These are phyloP conservation scores for Erythrophleum ivorense DNA, from an alignment of 331 rosid genomes.

Conservation along the genomic window DNA sequence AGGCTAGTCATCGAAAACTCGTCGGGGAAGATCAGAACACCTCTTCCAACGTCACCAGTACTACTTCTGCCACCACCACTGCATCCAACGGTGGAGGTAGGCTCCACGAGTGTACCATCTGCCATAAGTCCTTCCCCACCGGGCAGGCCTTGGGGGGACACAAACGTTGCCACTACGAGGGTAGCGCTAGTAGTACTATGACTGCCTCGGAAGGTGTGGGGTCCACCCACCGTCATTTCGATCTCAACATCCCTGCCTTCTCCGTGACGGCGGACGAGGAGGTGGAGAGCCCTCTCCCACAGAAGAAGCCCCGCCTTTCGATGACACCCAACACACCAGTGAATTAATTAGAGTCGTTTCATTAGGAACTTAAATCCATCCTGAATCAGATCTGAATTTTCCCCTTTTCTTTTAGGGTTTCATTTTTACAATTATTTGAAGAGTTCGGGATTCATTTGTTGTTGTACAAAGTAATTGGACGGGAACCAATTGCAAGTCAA, in stretches of 20 bases:
- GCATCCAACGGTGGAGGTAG: constrained; percentile 45
- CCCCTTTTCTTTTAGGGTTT: background rate
- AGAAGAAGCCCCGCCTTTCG: constrained; percentile 66
- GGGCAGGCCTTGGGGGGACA: constrained; percentile 98
- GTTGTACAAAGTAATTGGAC: constrained; percentile 42
- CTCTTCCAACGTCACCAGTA: constrained; percentile 45
- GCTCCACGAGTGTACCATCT: constrained; percentile 82
- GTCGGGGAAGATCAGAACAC: constrained; percentile 55
- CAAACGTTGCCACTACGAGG: constrained; percentile 98
- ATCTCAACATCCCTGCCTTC: constrained; percentile 81
- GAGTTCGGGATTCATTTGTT: constrained; percentile 16
- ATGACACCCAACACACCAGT: constrained; percentile 44
- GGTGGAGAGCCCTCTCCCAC: constrained; percentile 87
- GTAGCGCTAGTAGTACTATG: constrained; percentile 40
- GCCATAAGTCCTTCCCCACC: constrained; percentile 81
- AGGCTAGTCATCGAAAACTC: constrained; percentile 86
- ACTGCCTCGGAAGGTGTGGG: constrained; percentile 72
- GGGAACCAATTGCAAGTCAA: background rate
- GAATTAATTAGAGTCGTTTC: background rate
- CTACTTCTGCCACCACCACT: constrained; percentile 37
- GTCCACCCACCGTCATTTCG: constrained; percentile 67
- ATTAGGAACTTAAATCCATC: background rate
- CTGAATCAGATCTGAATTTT: background rate
- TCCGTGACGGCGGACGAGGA: constrained; percentile 69
- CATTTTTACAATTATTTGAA: background rate